These are phyloP conservation scores for Allium fistulosum DNA, from an alignment of 106 monocot genomes.

Conservation along the genomic window DNA sequence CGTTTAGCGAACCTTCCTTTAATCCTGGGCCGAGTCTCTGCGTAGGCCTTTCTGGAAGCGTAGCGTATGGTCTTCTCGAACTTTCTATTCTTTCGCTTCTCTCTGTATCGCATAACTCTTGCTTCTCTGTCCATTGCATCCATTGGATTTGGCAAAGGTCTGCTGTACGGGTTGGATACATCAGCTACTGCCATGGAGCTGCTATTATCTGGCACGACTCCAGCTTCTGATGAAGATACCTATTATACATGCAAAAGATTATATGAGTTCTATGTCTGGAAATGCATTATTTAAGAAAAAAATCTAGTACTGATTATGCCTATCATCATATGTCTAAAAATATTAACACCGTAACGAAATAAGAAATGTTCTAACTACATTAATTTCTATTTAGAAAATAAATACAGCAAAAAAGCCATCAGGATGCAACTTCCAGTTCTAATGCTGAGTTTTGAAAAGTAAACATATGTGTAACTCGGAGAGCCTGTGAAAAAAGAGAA, in stretches of 20 bases:
- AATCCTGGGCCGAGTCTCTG: slow-evolving; percentile 61
- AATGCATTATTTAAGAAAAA: no score
- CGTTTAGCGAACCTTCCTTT: slow-evolving; percentile 65
- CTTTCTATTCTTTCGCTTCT: slow-evolving; percentile 57
- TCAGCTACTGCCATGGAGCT: slow-evolving; percentile 9
- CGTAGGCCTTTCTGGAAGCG: slow-evolving; percentile 61
- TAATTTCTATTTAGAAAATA: no score
- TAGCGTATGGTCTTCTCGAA: slow-evolving; percentile 69
- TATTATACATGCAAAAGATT: slow-evolving; percentile 6
- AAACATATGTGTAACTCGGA: no score
- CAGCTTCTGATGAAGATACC: slow-evolving; percentile 50
- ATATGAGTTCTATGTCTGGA: no score
- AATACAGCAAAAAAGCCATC: no score
- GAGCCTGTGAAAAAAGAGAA: no score
- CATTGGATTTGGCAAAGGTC: slow-evolving; percentile 2
- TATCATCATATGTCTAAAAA: no score
- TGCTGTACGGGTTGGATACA: slow-evolving; percentile 9
- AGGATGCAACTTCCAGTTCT: no score
- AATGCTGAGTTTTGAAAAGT: no score
- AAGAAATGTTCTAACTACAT: no score
- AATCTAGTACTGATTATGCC: no score
- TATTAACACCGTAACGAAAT: no score
- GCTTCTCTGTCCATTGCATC: slow-evolving; percentile 37
- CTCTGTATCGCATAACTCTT: slow-evolving; percentile 56
- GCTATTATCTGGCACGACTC: slow-evolving; percentile 38